Base-by-base conservation (phyloP, 2,329 filamentous ascomycete species). In the Penicillium sp. region DNA sequence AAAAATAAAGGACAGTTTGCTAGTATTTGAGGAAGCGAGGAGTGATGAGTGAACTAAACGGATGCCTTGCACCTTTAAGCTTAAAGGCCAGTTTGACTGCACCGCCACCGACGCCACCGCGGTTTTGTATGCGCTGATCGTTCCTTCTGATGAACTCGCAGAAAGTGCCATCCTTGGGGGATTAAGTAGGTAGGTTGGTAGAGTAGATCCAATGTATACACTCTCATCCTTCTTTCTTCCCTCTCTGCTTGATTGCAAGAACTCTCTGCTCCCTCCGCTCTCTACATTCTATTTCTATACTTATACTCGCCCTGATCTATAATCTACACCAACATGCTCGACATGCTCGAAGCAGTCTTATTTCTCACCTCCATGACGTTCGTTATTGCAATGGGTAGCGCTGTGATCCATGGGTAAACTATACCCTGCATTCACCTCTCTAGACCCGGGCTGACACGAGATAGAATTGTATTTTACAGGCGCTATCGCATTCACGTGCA, bases 401-500 rank as follows among this genome's bases (percentile, higher is more conserved):
- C 45, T 24, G 30, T 49, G 6, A 41, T 54, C 8, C 47, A 46
- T 17, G 51, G 47, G 60, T 62, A 39, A 43, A 2, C 17, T 10
- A 7, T 20, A 12, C 7, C 8, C 13, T 44, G 7, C 18, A 39
- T 23, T 17, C n/a, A n/a, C n/a, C 3, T 27, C 13, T 34, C 15
- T 24, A 12, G 37, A 17, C 6, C 33, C 34, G 29, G 8, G 21
- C 32, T 54, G 13, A 56, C 34, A 18, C 18, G 12, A 15, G 26
- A 18, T 20, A 55, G 52, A n/a, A 8, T 46, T 12, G 15, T 41
- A 6, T 56, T 62, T 23, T 63, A 52, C 41, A 57, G 18, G 23
- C 40, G 44, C n/a, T 54, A 62, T 33, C 53, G 46, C 47, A 30
- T 59, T 23, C 55, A 27, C 7, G n/a, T 61, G 12, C 51, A 61